phyloP scores from a whole-genome alignment of 495 filamentous ascomycete genomes.

The Jackrogersella multiformis region DNA sequence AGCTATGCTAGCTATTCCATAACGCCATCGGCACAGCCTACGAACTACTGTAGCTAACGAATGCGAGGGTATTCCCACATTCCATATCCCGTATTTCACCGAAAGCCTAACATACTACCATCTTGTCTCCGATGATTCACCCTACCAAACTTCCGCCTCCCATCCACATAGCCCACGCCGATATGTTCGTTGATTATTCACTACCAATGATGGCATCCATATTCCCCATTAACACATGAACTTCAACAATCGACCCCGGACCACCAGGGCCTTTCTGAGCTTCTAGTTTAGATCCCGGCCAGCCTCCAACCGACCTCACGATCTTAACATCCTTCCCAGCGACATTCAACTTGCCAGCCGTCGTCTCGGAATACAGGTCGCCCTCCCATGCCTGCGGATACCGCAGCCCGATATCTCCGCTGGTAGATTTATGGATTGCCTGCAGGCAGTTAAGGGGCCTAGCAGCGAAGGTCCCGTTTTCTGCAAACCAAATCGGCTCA shows the following conservation, averaged over 20 bases:
- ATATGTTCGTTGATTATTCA: not conserved
- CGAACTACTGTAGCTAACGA: conserved; percentile 8
- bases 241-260: conserved; percentile 37
- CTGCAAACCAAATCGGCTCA: conserved; percentile 50
- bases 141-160: not conserved
- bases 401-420: conserved; percentile 45
- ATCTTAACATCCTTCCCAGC: conserved; percentile 49
- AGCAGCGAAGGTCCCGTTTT: not conserved
- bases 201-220: conserved; percentile 47
- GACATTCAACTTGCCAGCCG: conserved; percentile 44
- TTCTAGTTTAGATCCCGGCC: conserved; percentile 46
- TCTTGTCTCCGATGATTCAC: not conserved
- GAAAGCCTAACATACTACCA: not conserved
- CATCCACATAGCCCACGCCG: not conserved
- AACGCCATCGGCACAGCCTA: conserved; percentile 5
- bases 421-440: conserved; percentile 47
- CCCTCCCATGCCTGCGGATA: conserved; percentile 58
- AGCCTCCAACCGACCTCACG: conserved; percentile 38
- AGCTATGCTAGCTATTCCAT: not conserved
- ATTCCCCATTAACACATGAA: conserved; percentile 42
- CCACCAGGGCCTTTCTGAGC: conserved; percentile 51
- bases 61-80: conserved; percentile 24
- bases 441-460: conserved; percentile 42
- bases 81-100: no score
- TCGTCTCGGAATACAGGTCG: conserved; percentile 38